phyloP scores from a whole-genome alignment of 257 asterid genomes.

The Solanum piurae region DNA sequence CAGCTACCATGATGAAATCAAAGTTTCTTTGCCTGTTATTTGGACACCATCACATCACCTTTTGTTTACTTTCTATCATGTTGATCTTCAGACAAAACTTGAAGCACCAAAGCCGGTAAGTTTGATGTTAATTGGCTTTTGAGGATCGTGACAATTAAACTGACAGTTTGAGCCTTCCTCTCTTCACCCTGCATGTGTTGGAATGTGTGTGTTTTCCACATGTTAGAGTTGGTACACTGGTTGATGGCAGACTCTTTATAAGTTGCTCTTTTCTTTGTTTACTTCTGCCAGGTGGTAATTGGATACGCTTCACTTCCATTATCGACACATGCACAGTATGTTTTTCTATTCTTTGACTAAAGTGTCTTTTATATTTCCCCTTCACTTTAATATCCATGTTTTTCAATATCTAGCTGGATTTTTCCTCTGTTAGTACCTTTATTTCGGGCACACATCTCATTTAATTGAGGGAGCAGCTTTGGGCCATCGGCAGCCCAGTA shows the following conservation, averaged over 20 bases:
- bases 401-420: not conserved
- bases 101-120: constrained; percentile 98
- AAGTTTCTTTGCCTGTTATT: constrained; percentile 89
- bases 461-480: not conserved
- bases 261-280: constrained; percentile 12
- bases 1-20: constrained; percentile 94
- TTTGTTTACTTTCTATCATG: constrained; percentile 86
- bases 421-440: not conserved
- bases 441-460: not conserved
- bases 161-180: not conserved
- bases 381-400: not conserved
- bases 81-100: constrained; percentile 92
- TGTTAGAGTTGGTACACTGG: not conserved
- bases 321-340: constrained; percentile 89
- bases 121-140: constrained; percentile 4
- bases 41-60: constrained; percentile 96
- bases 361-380: not conserved
- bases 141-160: not conserved
- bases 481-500: not conserved
- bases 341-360: not conserved
- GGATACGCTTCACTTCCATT: constrained; percentile 93
- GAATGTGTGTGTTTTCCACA: not conserved
- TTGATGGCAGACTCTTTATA: not conserved
- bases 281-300: constrained; percentile 65
- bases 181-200: not conserved